Evolutionary conservation across 2,329 filamentous ascomycete species (phyloP), one percentile per base, ranked within the genome.

Genomic region (Ophiocordyceps sinensis): DNA sequence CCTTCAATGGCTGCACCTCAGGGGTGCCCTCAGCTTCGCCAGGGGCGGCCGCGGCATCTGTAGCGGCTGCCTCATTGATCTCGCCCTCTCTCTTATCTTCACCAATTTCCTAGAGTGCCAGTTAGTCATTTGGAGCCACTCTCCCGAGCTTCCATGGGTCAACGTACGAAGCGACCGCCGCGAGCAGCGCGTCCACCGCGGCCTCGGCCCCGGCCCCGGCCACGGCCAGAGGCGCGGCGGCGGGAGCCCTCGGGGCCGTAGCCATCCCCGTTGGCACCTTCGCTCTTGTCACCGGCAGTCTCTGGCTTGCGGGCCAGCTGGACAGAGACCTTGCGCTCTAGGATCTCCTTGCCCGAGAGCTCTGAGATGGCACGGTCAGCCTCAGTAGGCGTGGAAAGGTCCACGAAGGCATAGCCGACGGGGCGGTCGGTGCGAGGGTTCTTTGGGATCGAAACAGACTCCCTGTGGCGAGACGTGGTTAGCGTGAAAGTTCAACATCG

Each of bases 391-490:
- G 89, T 95, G 47, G 86, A 93, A 51, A 98, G 83, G 62, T 96
- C 91, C 64, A 98, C 91, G 63, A 98, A 98, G 61, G 91, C 91
- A 67, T 96, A 98, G 61, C 91, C 91, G 64, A 98, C 91, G 50
- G 91, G 89, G 63, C 91, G 89, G 68, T 87, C 89, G 68, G 89
- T 98, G 66, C 91, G 89, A 62, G 91, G 91, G 75, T 98, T 96
- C 77, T 93, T 94, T 53, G 91, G 91, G 67, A 98, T 98, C 55
- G 91, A 96, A 65, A 89, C 89, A 66, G 86, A 94, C 75, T 98
- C 91, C 68, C 91, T 96, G 59, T 44, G 52, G 43, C 34, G n/a
- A 43, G 26, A 28, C 28, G 35, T 38, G 41, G 44, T 53, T 46
- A 57, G 59, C 68, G 36, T 21, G 21, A 31, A 32, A 14, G 14